These are phyloP conservation scores for Pelargonium hybrid DNA, from an alignment of 441 rosid genomes.

Conservation along the genomic window DNA sequence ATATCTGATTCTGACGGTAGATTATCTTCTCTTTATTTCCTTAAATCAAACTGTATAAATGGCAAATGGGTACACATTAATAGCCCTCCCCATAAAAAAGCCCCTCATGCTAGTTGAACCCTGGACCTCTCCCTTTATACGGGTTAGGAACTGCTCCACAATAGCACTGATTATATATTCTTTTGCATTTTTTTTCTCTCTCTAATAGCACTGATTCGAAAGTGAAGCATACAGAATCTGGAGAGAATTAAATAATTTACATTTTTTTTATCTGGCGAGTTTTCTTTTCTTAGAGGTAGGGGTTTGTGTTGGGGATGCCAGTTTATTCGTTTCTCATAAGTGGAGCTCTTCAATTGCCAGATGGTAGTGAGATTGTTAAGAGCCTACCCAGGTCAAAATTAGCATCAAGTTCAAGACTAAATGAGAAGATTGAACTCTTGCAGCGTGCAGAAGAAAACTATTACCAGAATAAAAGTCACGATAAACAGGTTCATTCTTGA, in stretches of 20 bases:
- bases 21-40: conserved; percentile 15
- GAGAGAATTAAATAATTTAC: neutral
- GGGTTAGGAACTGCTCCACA: neutral
- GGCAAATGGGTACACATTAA: neutral
- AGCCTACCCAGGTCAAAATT: conserved; percentile 37
- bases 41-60: neutral
- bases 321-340: conserved; percentile 1
- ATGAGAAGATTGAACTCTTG: conserved; percentile 55
- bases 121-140: neutral
- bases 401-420: conserved; percentile 41
- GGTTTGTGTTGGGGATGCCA: neutral
- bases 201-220: neutral
- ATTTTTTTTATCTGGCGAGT: neutral
- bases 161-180: neutral
- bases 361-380: conserved; percentile 38
- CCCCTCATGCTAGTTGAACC: neutral
- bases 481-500: conserved; percentile 47
- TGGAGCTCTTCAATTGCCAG: conserved; percentile 29
- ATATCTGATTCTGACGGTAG: conserved; percentile 82
- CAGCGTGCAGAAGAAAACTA: conserved; percentile 68
- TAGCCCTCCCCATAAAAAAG: neutral
- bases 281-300: neutral
- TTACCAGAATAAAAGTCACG: conserved; percentile 30
- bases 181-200: neutral
- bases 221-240: neutral